Base-by-base conservation (phyloP, 2,329 filamentous ascomycete species). In the Phoma sp. region DNA sequence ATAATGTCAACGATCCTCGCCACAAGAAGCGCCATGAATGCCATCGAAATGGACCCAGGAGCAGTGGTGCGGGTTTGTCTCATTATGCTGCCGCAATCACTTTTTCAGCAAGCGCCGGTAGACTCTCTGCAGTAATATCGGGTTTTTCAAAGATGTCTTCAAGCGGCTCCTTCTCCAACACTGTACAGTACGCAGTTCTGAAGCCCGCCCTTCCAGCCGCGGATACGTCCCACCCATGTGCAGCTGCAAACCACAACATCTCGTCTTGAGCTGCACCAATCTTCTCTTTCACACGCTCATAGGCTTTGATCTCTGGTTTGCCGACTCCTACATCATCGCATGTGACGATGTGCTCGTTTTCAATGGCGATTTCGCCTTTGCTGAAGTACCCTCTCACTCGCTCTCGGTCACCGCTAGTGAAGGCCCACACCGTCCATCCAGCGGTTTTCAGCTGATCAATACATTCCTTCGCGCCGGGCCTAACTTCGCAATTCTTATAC, bases 221-320 rank as follows among this genome's bases (percentile, higher is more conserved):
- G 15, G 77, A 76, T 1, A 83, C 82, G 72, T 86, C 83, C 84
- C 83, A 86, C 76, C 82, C 81, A 69, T 86, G 84, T 18, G 82
- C 83, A 1, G 84, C 83, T 1, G 81, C 83, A 65, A 85, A 85
- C 83, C 83, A 85, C 38, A 76, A 77, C 55, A 68, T 56, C 36
- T 79, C 64, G 2, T 60, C 71, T 17, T 29, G 17, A 0, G 72
- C 68, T 0, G 62, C 60, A 0, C 60, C 75, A 49, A 84, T 77
- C 42, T 65, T 68, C n/a, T 75, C 74, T 28, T 80, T 66, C 5
- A 81, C 65, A 1, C 76, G 72, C 55, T 68, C 62, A 59, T 85
- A 85, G 0, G 80, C 78, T 21, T 64, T 75, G 4, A 78, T 67
- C 0, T 76, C 78, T 0, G 83, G 83, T 66, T 84, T 85, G 1